Percentiles rank a stretch among this genome's conserved stretches.
phyloP scores from a whole-genome alignment of 2,329 filamentous ascomycete genomes.

The Ceratocystis eucalypticola region DNA sequence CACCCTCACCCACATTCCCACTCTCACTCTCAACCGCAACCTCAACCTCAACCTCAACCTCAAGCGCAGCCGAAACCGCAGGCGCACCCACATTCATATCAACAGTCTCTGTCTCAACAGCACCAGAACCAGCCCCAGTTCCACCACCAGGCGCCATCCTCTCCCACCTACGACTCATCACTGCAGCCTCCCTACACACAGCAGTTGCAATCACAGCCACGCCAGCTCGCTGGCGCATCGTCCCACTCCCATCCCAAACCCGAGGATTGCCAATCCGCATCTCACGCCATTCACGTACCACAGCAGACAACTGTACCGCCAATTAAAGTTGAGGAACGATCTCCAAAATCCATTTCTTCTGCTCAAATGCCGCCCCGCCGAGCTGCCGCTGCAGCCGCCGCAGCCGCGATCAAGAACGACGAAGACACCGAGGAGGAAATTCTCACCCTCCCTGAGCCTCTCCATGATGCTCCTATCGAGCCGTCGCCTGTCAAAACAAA shows the following conservation, averaged over 20 bases:
- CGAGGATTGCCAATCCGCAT: neutral
- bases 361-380: constrained; percentile 28
- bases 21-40: constrained; percentile 17
- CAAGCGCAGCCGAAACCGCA: constrained; percentile 20
- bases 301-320: neutral
- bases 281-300: neutral
- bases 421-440: constrained; percentile 31
- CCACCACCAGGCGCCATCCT: neutral
- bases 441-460: constrained; percentile 21
- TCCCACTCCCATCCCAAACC: constrained; percentile 10
- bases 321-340: constrained; percentile 14
- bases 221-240: constrained; percentile 16
- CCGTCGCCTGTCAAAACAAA: constrained; percentile 77
- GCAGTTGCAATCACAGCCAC: constrained; percentile 19
- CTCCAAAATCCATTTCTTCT: constrained; percentile 15
- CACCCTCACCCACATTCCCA: neutral
- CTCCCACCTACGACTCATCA: constrained; percentile 19
- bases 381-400: constrained; percentile 22
- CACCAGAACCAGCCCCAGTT: neutral
- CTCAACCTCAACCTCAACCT: constrained; percentile 22
- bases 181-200: constrained; percentile 20
- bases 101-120: constrained; percentile 1
- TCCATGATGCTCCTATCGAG: constrained; percentile 31
- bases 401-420: constrained; percentile 20
- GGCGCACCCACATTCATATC: constrained; percentile 13